Percentiles rank a stretch among this genome's conserved stretches.
These are phyloP conservation scores for Oryza meyeriana DNA, from an alignment of 176 grass and related monocot species.

Conservation along the genomic window DNA sequence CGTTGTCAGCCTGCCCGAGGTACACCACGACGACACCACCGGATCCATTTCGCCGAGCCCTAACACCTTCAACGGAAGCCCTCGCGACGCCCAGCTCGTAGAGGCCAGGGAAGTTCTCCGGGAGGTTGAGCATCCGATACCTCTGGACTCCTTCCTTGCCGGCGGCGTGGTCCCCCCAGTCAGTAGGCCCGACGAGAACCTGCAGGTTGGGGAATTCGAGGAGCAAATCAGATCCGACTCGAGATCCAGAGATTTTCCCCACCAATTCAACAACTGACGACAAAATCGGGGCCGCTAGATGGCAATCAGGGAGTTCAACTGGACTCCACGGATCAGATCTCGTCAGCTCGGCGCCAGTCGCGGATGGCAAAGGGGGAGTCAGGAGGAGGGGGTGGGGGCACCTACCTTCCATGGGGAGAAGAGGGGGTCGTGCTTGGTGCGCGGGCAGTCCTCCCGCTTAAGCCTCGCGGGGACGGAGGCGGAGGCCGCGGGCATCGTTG, in stretches of 20 bases:
- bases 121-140: constrained; percentile 70
- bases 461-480: constrained; percentile 19
- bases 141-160: constrained; percentile 67
- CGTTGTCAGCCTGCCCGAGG: constrained; percentile 85
- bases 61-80: constrained; percentile 18
- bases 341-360: not conserved
- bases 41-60: constrained; percentile 34
- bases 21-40: constrained; percentile 70
- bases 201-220: constrained; percentile 15
- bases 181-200: constrained; percentile 73
- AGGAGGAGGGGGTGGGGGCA: not conserved
- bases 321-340: not conserved
- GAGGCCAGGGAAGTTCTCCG: constrained; percentile 72
- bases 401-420: constrained; percentile 89
- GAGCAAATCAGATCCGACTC: constrained; percentile 3
- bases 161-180: constrained; percentile 69
- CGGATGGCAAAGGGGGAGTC: not conserved
- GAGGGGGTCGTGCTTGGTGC: constrained; percentile 78
- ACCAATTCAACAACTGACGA: not conserved
- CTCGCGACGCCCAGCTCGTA: constrained; percentile 65
- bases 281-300: not conserved
- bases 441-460: constrained; percentile 70
- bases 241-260: constrained; percentile 6
- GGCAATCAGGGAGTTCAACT: not conserved
- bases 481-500: constrained; percentile 31